These are phyloP conservation scores for Tetradesmus obliquus DNA, from an alignment of 139 green algal species.

Conservation along the genomic window DNA sequence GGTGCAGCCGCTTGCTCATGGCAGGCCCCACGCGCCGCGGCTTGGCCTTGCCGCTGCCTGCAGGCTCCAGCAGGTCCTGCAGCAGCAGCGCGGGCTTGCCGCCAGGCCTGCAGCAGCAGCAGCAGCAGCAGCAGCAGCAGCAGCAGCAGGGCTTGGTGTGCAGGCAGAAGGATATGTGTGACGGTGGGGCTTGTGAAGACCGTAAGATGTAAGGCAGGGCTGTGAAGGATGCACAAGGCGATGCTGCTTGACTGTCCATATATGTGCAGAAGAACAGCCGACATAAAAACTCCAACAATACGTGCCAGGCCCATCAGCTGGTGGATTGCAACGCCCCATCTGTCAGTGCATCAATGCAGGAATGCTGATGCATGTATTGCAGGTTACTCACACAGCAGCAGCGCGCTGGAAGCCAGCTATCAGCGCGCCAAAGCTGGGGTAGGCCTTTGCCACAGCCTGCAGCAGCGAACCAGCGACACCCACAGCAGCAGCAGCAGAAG, in stretches of 20 bases:
- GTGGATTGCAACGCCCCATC: too few species aligned
- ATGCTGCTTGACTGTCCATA: too few species aligned
- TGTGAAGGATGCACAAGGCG: too few species aligned
- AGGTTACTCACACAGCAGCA: neutral
- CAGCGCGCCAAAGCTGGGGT: slow-evolving; percentile 34
- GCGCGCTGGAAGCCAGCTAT: slow-evolving; percentile 30
- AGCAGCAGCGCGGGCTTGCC: neutral
- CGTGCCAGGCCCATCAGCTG: too few species aligned
- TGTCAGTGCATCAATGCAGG: neutral
- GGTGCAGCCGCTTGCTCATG: slow-evolving; percentile 36
- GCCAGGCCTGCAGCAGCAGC: neutral
- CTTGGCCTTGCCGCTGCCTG: slow-evolving; percentile 15
- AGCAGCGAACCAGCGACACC: neutral
- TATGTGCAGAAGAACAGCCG: too few species aligned
- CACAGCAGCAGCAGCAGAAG: neutral
- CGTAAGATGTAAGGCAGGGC: neutral
- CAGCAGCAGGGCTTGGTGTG: neutral
- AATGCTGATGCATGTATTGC: neutral
- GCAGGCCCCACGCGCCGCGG: slow-evolving; percentile 24
- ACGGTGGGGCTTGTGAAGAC: neutral
- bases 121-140: neutral
- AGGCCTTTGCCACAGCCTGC: slow-evolving; percentile 35
- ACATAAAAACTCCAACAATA: too few species aligned
- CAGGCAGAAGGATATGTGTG: neutral
- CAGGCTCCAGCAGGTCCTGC: slow-evolving; percentile 16